Percentiles rank a stretch among this genome's conserved stretches.
These are phyloP conservation scores for Cyclocybe aegerita DNA, from an alignment of 768 basidiomycete species.

Conservation along the genomic window DNA sequence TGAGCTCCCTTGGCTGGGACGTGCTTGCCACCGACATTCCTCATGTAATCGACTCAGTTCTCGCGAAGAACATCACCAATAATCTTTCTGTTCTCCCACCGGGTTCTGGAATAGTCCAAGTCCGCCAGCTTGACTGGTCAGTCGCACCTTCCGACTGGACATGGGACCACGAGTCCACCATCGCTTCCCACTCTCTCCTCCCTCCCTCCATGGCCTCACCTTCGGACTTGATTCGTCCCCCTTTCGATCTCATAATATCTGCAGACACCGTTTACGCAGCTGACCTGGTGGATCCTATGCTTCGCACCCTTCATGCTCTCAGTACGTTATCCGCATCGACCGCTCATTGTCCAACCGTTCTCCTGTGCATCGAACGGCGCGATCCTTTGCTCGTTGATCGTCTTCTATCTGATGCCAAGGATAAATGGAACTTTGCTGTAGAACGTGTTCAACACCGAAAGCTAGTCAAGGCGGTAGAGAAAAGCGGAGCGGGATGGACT, in stretches of 20 bases:
- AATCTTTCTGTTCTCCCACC: slow-evolving; percentile 39
- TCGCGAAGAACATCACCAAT: slow-evolving; percentile 56
- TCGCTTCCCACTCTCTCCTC: slow-evolving; percentile 27
- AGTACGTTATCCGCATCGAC: slow-evolving; percentile 34
- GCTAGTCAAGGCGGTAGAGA: slow-evolving; percentile 59
- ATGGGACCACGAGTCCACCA: slow-evolving; percentile 45
- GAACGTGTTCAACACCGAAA: slow-evolving; percentile 60
- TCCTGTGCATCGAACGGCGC: slow-evolving; percentile 73
- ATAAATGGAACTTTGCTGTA: slow-evolving; percentile 55
- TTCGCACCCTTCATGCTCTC: slow-evolving; percentile 62
- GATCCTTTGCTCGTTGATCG: slow-evolving; percentile 65
- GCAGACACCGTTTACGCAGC: slow-evolving; percentile 80
- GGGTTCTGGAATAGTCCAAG: slow-evolving; percentile 47
- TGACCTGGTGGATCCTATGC: slow-evolving; percentile 64
- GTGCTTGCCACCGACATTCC: slow-evolving; percentile 76
- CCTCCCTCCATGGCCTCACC: slow-evolving; percentile 16
- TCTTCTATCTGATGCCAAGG: slow-evolving; percentile 55
- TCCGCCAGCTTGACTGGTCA: slow-evolving; percentile 73
- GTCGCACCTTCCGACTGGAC: slow-evolving; percentile 52
- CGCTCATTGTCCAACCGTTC: slow-evolving; percentile 46
- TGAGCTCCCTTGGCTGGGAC: slow-evolving; percentile 70
- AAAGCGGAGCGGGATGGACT: slow-evolving; percentile 57
- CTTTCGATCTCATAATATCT: slow-evolving; percentile 76
- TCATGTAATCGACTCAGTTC: slow-evolving; percentile 62
- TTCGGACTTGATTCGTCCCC: slow-evolving; percentile 38